These are phyloP conservation scores for Diaporthe sp. DNA, from an alignment of 2,329 filamentous ascomycete species.

Conservation along the genomic window DNA sequence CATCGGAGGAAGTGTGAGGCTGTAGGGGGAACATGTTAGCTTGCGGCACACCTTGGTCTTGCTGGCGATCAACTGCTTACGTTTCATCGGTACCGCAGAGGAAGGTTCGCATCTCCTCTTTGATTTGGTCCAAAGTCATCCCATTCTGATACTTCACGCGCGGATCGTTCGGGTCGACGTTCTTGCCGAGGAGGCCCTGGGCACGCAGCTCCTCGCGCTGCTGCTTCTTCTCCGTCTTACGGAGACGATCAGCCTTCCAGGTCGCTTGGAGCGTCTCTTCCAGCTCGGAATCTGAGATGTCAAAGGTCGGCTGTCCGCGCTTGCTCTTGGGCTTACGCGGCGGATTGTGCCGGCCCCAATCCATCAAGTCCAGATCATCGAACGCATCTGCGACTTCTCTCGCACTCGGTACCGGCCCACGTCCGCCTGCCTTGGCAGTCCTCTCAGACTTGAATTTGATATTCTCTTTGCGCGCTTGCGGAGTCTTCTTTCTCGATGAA, in stretches of 20 bases:
- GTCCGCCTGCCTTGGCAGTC: background rate
- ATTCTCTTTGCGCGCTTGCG: background rate
- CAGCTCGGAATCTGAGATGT: conserved; percentile 77
- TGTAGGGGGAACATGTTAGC: conserved; percentile 51
- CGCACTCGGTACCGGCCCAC: conserved; percentile 52
- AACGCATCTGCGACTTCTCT: conserved; percentile 62
- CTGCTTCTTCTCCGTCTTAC: conserved; percentile 79
- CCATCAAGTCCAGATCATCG: conserved; percentile 87
- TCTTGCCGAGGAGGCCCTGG: conserved; percentile 75
- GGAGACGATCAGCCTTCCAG: conserved; percentile 77
- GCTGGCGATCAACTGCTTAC: conserved; percentile 60
- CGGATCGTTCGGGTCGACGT: conserved; percentile 69
- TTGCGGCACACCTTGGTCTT: background rate
- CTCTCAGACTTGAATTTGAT: background rate
- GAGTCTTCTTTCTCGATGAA: conserved; percentile 25
- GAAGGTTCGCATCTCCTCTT: conserved; percentile 80
- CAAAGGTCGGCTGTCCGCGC: conserved; percentile 62
- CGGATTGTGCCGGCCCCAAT: conserved; percentile 78
- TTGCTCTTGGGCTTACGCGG: conserved; percentile 74
- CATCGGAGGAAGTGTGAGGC: conserved; percentile 86
- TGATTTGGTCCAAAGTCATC: conserved; percentile 79
- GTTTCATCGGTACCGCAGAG: conserved; percentile 73
- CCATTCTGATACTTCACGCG: conserved; percentile 80
- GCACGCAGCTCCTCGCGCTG: conserved; percentile 78
- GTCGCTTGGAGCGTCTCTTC: conserved; percentile 70